Evolutionary conservation across 2,329 filamentous ascomycete species (phyloP), one percentile per base, ranked within the genome.

Genomic region (Monosporascus sp.): DNA sequence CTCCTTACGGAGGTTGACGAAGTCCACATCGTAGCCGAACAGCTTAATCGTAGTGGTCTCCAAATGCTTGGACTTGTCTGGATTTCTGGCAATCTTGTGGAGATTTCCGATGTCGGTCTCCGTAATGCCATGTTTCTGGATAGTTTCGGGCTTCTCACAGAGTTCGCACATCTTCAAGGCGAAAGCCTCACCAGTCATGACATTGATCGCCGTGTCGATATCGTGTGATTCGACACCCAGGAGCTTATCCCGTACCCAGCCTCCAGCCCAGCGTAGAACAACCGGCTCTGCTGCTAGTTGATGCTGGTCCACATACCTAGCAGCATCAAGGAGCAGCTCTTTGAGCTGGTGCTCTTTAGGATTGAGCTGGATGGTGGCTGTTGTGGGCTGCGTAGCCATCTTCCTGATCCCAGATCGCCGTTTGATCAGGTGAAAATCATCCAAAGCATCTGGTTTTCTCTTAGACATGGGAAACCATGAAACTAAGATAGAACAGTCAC

Each of bases 21-120:
- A 86, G 68, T 99, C 93, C 48, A 97, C 81, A 65, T 97, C 93
- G 48, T 95, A 79, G 1, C 88, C 91, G 64, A 96, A 86, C 54
- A 97, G 85, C 59, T 80, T 88, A 24, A 89, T 91, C 9, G 91
- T 96, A 48, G 91, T 89, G 0, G 93, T 97, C 71, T 96, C 93
- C 15, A 97, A 81, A 67, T 97, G 90, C 73, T 97, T 97, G 20
- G 91, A 96, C 73, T 96, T 97, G 65, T 97, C 91, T 1, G 92
- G 93, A 68, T 97, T 97, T 53, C 87, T 87, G 50, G 88, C 87
- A 60, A 97, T 93, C 70, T 91, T 95, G 77, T 97, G 88, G 35
- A 97, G 78, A 58, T 83, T 87, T 49, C 88, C 86, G 51, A 94
- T 77, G 53, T 86, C 85, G 50, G 80, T 79, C 18, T 72, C 66